phyloP scores from a whole-genome alignment of 176 grass and related monocot genomes.

The Triticum monococcum region DNA sequence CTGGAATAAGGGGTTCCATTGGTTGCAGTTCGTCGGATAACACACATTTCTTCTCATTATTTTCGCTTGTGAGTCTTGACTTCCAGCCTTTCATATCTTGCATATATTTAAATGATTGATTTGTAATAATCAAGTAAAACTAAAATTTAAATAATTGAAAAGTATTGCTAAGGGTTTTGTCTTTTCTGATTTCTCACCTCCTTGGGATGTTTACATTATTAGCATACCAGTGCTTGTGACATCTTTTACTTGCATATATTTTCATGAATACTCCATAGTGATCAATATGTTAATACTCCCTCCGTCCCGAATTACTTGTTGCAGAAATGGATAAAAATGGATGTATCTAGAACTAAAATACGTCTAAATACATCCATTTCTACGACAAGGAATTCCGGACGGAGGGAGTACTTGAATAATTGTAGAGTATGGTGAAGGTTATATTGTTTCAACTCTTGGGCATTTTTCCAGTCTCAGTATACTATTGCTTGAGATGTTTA shows the following conservation, averaged over 20 bases:
- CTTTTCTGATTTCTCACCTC: no score
- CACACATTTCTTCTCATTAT: background rate
- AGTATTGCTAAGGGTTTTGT: background rate
- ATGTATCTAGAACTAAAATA: no score
- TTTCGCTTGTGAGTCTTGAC: background rate
- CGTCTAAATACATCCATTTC: no score
- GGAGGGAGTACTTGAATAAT: background rate
- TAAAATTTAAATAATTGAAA: background rate
- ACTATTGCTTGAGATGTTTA: background rate
- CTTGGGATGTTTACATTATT: background rate
- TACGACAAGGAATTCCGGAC: no score
- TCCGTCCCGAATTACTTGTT: no score
- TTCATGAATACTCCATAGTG: background rate
- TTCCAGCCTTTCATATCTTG: background rate
- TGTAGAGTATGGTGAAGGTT: constrained; percentile 26
- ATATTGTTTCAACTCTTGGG: background rate
- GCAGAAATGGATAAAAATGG: no score
- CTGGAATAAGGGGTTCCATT: constrained; percentile 37
- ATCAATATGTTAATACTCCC: background rate
- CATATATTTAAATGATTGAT: background rate
- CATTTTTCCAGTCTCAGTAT: constrained; percentile 26
- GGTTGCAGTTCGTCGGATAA: constrained; percentile 52
- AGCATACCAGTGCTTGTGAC: background rate
- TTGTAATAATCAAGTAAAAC: background rate
- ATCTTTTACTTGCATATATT: background rate